These are phyloP conservation scores for Euphorbia pulcherrima DNA, from an alignment of 345 rosid species.

Conservation along the genomic window DNA sequence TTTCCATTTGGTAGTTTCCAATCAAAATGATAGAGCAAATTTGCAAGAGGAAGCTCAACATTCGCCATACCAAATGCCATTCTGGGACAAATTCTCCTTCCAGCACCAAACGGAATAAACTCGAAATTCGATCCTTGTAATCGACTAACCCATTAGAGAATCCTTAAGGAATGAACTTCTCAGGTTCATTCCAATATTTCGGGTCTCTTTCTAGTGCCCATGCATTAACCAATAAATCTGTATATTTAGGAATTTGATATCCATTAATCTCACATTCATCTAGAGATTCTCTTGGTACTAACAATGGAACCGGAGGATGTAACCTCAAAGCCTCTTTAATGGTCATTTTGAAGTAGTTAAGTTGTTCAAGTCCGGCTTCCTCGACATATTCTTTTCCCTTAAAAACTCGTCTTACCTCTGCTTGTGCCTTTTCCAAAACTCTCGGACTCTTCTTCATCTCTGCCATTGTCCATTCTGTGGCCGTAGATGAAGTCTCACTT, in stretches of 20 bases:
- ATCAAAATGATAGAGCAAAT: constrained; percentile 27
- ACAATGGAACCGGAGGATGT: constrained; percentile 4
- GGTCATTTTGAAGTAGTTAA: constrained; percentile 5
- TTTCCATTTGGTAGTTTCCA: constrained; percentile 20
- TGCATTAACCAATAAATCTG: constrained; percentile 2
- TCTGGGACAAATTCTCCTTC: constrained; percentile 30
- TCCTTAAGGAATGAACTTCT: constrained; percentile 16
- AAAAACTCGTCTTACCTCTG: constrained; percentile 27
- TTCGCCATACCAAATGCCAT: constrained; percentile 12
- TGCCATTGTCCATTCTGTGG: constrained; percentile 21
- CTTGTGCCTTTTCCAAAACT: constrained; percentile 22
- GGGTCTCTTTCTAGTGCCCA: constrained; percentile 19
- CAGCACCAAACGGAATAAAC: constrained; percentile 29
- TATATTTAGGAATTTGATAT: constrained; percentile 5
- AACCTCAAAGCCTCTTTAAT: constrained; percentile 10
- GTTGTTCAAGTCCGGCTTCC: constrained; percentile 7
- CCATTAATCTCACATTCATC: constrained; percentile 16
- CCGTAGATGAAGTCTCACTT: constrained; percentile 22
- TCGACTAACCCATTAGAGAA: constrained; percentile 19
- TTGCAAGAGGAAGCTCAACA: constrained; percentile 17
- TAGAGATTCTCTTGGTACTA: constrained; percentile 13
- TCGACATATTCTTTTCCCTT: constrained; percentile 1
- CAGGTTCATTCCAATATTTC: constrained; percentile 12
- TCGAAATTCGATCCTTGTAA: constrained; percentile 19
- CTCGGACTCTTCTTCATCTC: constrained; percentile 28